These are phyloP conservation scores for Annulohypoxylon moriforme DNA, from an alignment of 495 filamentous ascomycete genomes.

Conservation along the genomic window DNA sequence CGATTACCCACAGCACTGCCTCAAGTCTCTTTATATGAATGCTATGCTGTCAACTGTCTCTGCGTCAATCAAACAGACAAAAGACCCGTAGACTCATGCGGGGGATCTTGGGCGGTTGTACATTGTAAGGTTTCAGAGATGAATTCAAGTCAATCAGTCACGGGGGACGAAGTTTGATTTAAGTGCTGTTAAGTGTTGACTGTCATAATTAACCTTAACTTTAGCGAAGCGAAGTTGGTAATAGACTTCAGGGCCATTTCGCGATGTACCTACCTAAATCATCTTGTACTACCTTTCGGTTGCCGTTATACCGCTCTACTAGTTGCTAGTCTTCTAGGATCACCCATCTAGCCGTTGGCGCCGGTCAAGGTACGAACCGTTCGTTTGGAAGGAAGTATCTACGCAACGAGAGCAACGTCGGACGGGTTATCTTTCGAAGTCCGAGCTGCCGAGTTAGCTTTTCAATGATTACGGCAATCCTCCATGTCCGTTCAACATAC, in stretches of 20 bases:
- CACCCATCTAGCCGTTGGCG: conserved; percentile 27
- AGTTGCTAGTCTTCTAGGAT: conserved; percentile 13
- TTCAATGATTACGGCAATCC: conserved; percentile 5
- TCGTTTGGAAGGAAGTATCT: conserved; percentile 10
- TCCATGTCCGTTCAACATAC: conserved; percentile 2
- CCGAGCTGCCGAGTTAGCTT: conserved; percentile 6
- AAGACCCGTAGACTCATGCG: not conserved
- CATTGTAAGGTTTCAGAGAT: not conserved
- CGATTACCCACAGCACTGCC: conserved; percentile 8
- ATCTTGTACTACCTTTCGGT: conserved; percentile 1
- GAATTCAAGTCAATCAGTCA: not conserved
- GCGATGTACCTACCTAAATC: not conserved
- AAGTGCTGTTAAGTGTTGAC: not conserved
- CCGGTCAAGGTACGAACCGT: conserved; percentile 25
- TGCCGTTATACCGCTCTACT: conserved; percentile 9
- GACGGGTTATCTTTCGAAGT: not conserved
- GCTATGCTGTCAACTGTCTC: not conserved
- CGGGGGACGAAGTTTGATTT: not conserved
- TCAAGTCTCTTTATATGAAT: not conserved
- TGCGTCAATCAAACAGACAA: not conserved
- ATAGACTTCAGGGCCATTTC: not conserved
- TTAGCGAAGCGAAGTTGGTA: not conserved
- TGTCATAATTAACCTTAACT: conserved; percentile 5
- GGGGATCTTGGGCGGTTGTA: not conserved
- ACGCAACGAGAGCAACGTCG: not conserved